These are phyloP conservation scores for Penicillium goetzii DNA, from an alignment of 495 filamentous ascomycete species.

Conservation along the genomic window DNA sequence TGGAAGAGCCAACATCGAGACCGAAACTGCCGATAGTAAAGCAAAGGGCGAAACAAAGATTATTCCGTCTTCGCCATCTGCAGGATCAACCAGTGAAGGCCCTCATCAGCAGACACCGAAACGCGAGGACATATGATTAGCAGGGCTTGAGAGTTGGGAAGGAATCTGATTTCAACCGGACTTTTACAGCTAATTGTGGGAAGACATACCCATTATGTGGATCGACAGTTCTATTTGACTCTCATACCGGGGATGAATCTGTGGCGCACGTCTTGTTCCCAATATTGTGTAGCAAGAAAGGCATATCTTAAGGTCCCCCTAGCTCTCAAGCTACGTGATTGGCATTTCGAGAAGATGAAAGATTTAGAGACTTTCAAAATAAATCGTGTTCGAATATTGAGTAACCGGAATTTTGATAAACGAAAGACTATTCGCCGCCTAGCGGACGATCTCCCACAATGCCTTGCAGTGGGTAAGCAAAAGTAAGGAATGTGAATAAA, in stretches of 20 bases:
- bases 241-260: too few relatives aligned
- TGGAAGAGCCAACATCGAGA: background rate
- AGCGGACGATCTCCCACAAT: background rate
- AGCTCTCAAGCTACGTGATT: background rate
- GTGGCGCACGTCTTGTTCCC: too few relatives aligned
- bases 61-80: conserved; percentile 19
- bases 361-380: background rate
- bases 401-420: background rate
- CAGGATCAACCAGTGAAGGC: conserved; percentile 19
- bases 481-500: background rate
- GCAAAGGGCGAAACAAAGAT: conserved; percentile 7
- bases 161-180: background rate
- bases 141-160: background rate
- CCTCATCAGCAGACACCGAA: background rate
- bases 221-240: too few relatives aligned
- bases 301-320: background rate
- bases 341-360: background rate
- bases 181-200: too few relatives aligned
- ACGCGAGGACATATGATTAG: background rate
- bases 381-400: background rate
- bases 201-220: too few relatives aligned
- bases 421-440: background rate
- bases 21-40: background rate
- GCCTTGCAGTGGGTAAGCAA: background rate
- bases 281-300: too few relatives aligned